Percentiles rank a stretch among this genome's conserved stretches.
Evolutionary conservation across 2,329 filamentous ascomycete genomes (phyloP).

Genomic region (Trichophyton schoenleinii): DNA sequence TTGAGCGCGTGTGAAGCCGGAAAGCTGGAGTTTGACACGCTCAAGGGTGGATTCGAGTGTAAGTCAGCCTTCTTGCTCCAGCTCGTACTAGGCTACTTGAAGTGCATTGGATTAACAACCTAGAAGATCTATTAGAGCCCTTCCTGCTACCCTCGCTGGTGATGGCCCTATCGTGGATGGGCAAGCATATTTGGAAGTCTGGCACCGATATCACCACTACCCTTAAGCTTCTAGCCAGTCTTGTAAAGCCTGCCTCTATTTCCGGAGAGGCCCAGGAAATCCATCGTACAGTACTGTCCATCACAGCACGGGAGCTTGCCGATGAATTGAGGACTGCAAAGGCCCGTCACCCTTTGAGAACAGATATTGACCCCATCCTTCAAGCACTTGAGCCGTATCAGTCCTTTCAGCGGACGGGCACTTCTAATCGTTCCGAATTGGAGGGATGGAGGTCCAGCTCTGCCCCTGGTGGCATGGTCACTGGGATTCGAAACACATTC

Average conservation of each 20-base stretch:
- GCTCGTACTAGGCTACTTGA: background rate
- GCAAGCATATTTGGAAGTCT: constrained; percentile 42
- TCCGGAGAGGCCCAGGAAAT: constrained; percentile 49
- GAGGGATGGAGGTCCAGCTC: constrained; percentile 40
- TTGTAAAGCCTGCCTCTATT: constrained; percentile 45
- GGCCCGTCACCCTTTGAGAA: constrained; percentile 37
- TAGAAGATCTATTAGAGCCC: constrained; percentile 47
- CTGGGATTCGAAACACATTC: constrained; percentile 38
- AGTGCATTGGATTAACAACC: background rate
- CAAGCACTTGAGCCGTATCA: constrained; percentile 40
- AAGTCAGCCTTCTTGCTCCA: constrained; percentile 18
- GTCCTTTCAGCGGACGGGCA: constrained; percentile 39
- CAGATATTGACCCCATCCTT: constrained; percentile 42
- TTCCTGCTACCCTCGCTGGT: constrained; percentile 51
- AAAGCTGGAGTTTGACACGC: constrained; percentile 43
- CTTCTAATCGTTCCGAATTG: constrained; percentile 37
- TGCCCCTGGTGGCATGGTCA: constrained; percentile 34
- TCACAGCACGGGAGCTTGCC: constrained; percentile 41
- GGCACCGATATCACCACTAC: constrained; percentile 40
- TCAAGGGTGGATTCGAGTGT: constrained; percentile 53
- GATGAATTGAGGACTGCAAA: constrained; percentile 41
- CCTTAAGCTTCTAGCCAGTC: constrained; percentile 43
- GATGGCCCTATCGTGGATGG: constrained; percentile 47
- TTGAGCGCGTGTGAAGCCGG: constrained; percentile 45
- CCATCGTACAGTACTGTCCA: constrained; percentile 47